Base-by-base conservation (phyloP, 164 flowering plant genomes). In the Chimonanthus praecox region DNA sequence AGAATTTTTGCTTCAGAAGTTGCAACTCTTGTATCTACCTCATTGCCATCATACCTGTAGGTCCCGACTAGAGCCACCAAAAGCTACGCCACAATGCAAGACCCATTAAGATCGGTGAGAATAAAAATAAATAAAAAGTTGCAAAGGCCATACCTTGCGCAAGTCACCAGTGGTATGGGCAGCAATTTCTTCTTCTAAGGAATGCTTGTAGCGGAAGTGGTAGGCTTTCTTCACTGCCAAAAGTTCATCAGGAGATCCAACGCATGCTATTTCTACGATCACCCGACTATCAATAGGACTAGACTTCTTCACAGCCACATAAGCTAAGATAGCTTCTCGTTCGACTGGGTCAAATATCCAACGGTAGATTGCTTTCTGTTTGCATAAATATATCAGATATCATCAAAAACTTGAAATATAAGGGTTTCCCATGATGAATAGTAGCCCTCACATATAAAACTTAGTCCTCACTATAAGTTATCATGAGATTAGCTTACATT, bases 181-280 rank as follows among this genome's bases (percentile, higher is more conserved):
- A 54, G 98, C 93, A 50, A 94, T 83, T 72, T 94, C 94, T 78
- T 94, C 98, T 76, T 94, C 98, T 65, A 94, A 73, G 21, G 94
- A 90, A 51, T 47, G 86, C 82, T 86, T 85, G 79, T 76, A 90
- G 16, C 91, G 92, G 47, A 73, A 70, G 50, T 90, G 92, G 74
- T 91, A 92, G 58, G 91, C 94, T 45, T 88, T 87, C 74, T 83
- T 89, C 8, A 81, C 83, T 3, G 75, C 84, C 73, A 91, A 83
- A 4, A 89, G 81, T 71, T 88, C 94, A 15, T 78, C 81, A 2
- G 95, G 80, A 3, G 90, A 81, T 18, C 80, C 70, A 15, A 85
- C 79, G 73, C 89, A 83, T 1, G 88, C 84, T 4, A 87, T 77
- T 78, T 92, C 98, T 64, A 87, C 67, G 46, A 92, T 73, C 48